Conservation (phyloP, 2,329 filamentous ascomycete species). For the Exophiala mesophila region DNA sequence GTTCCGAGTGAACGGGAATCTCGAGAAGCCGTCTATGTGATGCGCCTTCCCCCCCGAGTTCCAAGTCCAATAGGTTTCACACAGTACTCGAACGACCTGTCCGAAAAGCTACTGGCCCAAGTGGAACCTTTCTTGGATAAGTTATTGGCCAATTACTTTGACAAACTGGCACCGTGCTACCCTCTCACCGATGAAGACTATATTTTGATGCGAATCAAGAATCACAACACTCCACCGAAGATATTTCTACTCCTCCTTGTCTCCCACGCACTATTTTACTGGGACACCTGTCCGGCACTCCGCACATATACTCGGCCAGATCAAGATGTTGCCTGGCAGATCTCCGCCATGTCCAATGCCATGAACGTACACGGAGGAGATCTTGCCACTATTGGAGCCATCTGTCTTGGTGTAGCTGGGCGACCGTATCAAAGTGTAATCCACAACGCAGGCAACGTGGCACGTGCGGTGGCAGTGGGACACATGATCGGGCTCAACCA, state of each 20-base stretch:
- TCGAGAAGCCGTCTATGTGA: conserved; percentile 39
- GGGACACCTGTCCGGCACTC: conserved; percentile 47
- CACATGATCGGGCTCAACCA: conserved; percentile 55
- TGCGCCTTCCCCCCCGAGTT: conserved; percentile 28
- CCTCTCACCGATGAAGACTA: conserved; percentile 55
- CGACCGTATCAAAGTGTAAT: conserved; percentile 39
- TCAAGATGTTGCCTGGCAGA: conserved; percentile 57
- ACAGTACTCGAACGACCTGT: conserved; percentile 45
- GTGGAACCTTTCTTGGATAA: conserved; percentile 50
- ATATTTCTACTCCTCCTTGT: conserved; percentile 55
- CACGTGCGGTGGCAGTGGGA: conserved; percentile 50
- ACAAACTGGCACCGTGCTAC: conserved; percentile 54
- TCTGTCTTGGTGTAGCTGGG: conserved; percentile 56
- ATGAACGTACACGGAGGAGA: conserved; percentile 54
- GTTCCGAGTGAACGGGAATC: conserved; percentile 29
- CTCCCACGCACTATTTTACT: conserved; percentile 55
- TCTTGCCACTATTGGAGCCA: conserved; percentile 54
- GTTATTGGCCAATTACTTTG: conserved; percentile 51
- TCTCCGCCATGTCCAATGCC: conserved; percentile 56
- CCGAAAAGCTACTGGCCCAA: conserved; percentile 54
- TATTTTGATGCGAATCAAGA: conserved; percentile 49
- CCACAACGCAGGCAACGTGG: conserved; percentile 49
- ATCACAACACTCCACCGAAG: conserved; percentile 47
- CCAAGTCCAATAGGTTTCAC: conserved; percentile 37
- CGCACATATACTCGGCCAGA: conserved; percentile 50